These are phyloP conservation scores for Fusarium citri DNA, from an alignment of 2,329 filamentous ascomycete genomes.

Conservation along the genomic window DNA sequence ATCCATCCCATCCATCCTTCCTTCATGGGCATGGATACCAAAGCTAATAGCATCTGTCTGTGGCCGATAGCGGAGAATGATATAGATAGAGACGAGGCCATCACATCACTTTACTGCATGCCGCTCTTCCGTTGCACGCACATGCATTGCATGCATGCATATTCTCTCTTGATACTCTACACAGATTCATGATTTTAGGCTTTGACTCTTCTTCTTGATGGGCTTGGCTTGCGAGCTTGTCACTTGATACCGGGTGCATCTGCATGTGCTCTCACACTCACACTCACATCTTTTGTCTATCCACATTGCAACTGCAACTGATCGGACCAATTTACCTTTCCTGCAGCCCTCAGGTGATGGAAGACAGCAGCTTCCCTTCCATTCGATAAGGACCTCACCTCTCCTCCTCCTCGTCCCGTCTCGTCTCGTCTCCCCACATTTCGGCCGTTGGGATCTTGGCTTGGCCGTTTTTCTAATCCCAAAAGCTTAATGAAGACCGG, in stretches of 20 bases:
- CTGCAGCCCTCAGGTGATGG: neutral
- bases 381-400: slow-evolving; percentile 3
- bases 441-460: slow-evolving; percentile 27
- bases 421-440: slow-evolving; percentile 17
- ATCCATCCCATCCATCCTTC: neutral
- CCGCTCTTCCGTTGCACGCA: neutral
- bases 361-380: neutral
- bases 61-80: slow-evolving; percentile 1
- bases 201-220: neutral
- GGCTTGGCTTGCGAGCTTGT: slow-evolving; percentile 10
- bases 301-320: slow-evolving; percentile 36
- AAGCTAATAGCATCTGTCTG: neutral
- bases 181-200: neutral
- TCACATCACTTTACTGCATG: neutral
- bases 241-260: slow-evolving; percentile 16
- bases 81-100: neutral
- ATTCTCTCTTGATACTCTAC: neutral
- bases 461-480: slow-evolving; percentile 12
- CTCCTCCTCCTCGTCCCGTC: neutral
- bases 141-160: neutral
- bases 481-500: slow-evolving; percentile 21
- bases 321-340: neutral
- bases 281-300: neutral
- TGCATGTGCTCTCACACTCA: neutral
- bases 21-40: neutral